Evolutionary conservation across 1,284 basidiomycete species (phyloP).

Genomic region (Ganoderma leucocontextum): DNA sequence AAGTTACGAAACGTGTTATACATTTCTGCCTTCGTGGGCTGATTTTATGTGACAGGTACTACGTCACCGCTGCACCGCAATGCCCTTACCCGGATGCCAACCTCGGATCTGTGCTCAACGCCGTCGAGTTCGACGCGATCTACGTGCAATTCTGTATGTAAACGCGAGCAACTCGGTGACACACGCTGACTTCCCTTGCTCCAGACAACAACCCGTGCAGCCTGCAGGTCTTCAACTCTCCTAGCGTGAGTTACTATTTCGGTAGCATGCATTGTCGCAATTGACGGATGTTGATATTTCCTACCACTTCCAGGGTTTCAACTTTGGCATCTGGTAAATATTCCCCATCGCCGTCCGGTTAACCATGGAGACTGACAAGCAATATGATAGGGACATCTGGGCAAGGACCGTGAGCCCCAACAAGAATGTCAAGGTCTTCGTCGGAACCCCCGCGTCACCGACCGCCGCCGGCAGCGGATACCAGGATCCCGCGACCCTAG

Average conservation of each 20-base stretch:
- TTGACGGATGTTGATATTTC: background rate
- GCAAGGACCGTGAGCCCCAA: slow-evolving; percentile 60
- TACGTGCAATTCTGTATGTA: slow-evolving; percentile 59
- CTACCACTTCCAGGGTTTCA: slow-evolving; percentile 50
- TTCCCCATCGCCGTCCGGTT: background rate
- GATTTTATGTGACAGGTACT: slow-evolving; percentile 55
- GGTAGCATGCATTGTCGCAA: background rate
- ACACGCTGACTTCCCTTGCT: background rate
- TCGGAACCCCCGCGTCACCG: slow-evolving; percentile 66
- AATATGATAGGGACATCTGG: slow-evolving; percentile 62
- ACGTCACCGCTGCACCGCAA: slow-evolving; percentile 65
- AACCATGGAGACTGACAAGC: background rate
- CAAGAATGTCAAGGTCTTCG: slow-evolving; percentile 66
- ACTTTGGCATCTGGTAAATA: slow-evolving; percentile 60
- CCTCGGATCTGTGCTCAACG: slow-evolving; percentile 59
- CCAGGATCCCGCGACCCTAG: slow-evolving; percentile 55
- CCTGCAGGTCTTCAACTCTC: slow-evolving; percentile 50
- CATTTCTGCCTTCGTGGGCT: background rate
- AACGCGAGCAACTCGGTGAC: background rate
- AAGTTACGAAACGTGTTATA: slow-evolving; percentile 21
- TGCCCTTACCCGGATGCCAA: slow-evolving; percentile 64
- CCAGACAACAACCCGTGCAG: slow-evolving; percentile 62
- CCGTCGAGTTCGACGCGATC: slow-evolving; percentile 63
- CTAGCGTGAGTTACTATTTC: slow-evolving; percentile 49
- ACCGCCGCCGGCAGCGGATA: slow-evolving; percentile 68